A percentile compares a stretch with the other conserved stretches of the same genome.
Conservation (phyloP, 1,284 basidiomycete species). For the Schizopora paradoxa region DNA sequence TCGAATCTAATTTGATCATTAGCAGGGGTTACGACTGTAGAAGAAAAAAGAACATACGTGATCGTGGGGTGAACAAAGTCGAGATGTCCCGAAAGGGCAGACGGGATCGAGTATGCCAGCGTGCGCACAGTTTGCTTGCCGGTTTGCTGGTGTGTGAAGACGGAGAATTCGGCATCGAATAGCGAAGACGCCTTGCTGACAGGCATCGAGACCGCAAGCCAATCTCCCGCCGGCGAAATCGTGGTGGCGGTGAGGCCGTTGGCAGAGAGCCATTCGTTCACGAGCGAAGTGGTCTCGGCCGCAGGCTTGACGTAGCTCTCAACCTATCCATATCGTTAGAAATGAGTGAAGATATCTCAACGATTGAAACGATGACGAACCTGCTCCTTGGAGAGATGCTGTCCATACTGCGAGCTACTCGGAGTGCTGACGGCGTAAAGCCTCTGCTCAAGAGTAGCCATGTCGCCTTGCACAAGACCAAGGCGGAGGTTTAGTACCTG, state of each 20-base stretch:
- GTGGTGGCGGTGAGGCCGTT: conserved; percentile 31
- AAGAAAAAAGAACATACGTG: conserved; percentile 22
- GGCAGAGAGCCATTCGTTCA: conserved; percentile 34
- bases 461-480: conserved; percentile 31
- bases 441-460: conserved; percentile 31
- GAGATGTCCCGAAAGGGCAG: conserved; percentile 32
- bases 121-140: conserved; percentile 32
- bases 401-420: conserved; percentile 26
- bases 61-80: conserved; percentile 38
- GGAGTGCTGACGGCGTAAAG: conserved; percentile 31
- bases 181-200: conserved; percentile 36
- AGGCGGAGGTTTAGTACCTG: conserved; percentile 29
- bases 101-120: conserved; percentile 38
- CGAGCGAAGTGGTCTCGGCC: conserved; percentile 30
- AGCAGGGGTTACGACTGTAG: neutral
- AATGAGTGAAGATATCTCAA: neutral
- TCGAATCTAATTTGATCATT: conserved; percentile 15
- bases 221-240: conserved; percentile 35
- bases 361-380: conserved; percentile 16
- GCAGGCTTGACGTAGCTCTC: conserved; percentile 34
- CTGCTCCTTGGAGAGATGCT: conserved; percentile 29
- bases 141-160: conserved; percentile 32
- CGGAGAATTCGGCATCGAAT: conserved; percentile 34
- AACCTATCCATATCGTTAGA: conserved; percentile 25
- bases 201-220: conserved; percentile 34